These are phyloP conservation scores for Phytopythium boreale DNA, from an alignment of 352 stramenopile genomes.

Conservation along the genomic window DNA sequence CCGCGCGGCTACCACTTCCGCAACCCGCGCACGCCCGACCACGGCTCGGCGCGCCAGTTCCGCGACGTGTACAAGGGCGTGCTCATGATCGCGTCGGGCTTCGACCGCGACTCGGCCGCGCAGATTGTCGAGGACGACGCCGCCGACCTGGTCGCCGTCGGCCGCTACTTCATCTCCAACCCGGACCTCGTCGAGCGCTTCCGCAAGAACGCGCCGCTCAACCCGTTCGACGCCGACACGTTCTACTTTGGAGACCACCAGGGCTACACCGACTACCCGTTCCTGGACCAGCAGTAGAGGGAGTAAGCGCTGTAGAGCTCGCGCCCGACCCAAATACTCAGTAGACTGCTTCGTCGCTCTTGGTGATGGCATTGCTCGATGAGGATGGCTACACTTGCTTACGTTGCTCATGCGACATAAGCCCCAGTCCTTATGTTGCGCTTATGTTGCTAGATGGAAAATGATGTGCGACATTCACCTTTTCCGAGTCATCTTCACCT, in stretches of 20 bases:
- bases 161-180: constrained; percentile 74
- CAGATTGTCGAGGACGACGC: constrained; percentile 46
- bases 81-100: constrained; percentile 57
- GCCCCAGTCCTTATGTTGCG: not conserved
- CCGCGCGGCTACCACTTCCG: constrained; percentile 41
- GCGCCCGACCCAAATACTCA: too few relatives aligned
- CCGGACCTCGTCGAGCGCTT: constrained; percentile 66
- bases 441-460: not conserved
- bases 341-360: too few relatives aligned
- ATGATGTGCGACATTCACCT: not conserved
- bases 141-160: constrained; percentile 63
- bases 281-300: constrained; percentile 20
- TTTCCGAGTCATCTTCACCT: not conserved
- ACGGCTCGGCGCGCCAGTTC: constrained; percentile 46
- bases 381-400: constrained; percentile 1
- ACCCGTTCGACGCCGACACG: constrained; percentile 35
- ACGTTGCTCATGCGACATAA: not conserved
- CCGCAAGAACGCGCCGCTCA: constrained; percentile 36
- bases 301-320: too few relatives aligned
- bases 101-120: constrained; percentile 40
- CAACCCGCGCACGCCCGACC: constrained; percentile 29
- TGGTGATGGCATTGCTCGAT: not conserved
- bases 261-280: constrained; percentile 56
- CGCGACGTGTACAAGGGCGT: constrained; percentile 59
- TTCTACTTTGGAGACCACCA: constrained; percentile 43